Conservation (phyloP, 1,284 basidiomycete genomes). For the Fomitopsis betulina region DNA sequence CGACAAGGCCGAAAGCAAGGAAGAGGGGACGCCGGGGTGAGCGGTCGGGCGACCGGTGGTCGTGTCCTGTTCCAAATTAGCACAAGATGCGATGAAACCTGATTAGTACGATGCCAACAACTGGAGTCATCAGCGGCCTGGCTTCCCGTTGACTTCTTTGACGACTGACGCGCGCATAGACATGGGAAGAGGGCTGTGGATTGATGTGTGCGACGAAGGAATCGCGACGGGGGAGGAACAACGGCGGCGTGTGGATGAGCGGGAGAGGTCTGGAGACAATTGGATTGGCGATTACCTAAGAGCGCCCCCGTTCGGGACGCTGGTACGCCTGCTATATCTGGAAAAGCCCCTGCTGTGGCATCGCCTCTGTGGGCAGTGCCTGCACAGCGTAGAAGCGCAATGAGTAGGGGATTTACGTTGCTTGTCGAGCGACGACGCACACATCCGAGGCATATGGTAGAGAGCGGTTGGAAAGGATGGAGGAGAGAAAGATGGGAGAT, state of each 20-base stretch:
- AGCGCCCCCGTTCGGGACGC: not conserved
- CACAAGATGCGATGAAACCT: not conserved
- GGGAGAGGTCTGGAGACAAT: not conserved
- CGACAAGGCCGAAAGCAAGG: not conserved
- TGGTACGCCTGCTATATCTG: not conserved
- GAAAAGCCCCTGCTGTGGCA: not conserved
- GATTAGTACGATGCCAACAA: constrained; percentile 1
- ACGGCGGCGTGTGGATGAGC: not conserved
- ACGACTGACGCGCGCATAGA: not conserved
- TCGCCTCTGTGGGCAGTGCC: not conserved
- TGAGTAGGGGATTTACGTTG: not conserved
- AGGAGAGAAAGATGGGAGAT: not conserved
- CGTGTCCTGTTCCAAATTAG: not conserved
- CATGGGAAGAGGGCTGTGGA: not conserved
- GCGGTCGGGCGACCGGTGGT: not conserved
- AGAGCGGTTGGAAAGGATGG: not conserved
- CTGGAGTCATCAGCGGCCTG: not conserved
- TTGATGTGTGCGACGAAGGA: not conserved
- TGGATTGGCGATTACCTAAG: constrained; percentile 1
- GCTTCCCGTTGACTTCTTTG: not conserved
- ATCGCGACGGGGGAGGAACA: not conserved
- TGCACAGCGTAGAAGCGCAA: not conserved
- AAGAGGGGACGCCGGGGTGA: not conserved
- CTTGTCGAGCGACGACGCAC: not conserved
- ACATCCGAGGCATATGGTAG: not conserved